A percentile compares a stretch with the other conserved stretches of the same genome.
Evolutionary conservation across 1,284 basidiomycete genomes (phyloP).

Genomic region (Rhodotorula sp.): DNA sequence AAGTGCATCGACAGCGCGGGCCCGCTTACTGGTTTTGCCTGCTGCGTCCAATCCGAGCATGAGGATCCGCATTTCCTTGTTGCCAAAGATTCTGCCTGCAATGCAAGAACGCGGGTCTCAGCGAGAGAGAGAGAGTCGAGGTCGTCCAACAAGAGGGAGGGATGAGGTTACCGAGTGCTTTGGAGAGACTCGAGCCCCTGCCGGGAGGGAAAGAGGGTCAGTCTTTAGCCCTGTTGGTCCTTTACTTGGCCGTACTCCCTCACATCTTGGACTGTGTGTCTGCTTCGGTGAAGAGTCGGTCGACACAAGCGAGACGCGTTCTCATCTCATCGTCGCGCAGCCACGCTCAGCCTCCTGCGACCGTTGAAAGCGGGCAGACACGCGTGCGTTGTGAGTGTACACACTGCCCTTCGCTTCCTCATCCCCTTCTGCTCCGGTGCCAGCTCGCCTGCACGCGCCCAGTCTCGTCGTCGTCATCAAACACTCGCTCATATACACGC

Average conservation of each 20-base stretch:
- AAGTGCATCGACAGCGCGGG: too few relatives aligned
- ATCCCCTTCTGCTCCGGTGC: too few relatives aligned
- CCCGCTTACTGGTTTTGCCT: slow-evolving; percentile 79
- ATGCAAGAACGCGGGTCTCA: neutral
- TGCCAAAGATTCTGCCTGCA: slow-evolving; percentile 45
- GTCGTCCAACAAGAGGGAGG: neutral
- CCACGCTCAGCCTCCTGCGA: neutral
- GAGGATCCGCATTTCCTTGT: slow-evolving; percentile 49
- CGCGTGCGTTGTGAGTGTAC: too few relatives aligned
- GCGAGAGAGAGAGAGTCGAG: neutral
- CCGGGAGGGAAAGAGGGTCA: neutral
- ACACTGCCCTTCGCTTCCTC: too few relatives aligned
- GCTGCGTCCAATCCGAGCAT: slow-evolving; percentile 55
- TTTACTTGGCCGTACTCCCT: neutral
- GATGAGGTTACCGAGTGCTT: slow-evolving; percentile 24
- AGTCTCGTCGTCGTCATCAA: neutral
- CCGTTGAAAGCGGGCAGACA: too few relatives aligned
- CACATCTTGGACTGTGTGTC: slow-evolving; percentile 5
- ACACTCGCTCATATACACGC: neutral
- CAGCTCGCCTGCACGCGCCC: neutral
- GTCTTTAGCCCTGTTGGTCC: neutral
- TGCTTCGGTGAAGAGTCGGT: too few relatives aligned
- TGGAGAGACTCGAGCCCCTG: slow-evolving; percentile 33
- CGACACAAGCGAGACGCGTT: neutral
- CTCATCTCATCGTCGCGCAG: neutral